A percentile compares a stretch with the other conserved stretches of the same genome.
Conservation (phyloP, 768 basidiomycete genomes). For the Termitomyces sp. region DNA sequence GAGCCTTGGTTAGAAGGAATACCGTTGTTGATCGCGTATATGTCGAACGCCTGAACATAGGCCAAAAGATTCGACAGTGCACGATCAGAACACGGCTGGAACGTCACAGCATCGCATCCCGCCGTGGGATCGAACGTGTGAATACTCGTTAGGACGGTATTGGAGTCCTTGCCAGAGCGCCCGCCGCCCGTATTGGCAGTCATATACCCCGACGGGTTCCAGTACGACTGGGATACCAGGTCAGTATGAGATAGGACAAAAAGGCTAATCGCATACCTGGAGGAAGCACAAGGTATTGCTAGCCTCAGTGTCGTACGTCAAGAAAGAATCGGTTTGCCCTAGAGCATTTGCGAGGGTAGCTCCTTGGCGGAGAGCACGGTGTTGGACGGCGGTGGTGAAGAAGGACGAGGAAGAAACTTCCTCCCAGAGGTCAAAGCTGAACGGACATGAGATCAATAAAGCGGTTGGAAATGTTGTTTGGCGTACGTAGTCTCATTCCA, state of each 20-base stretch:
- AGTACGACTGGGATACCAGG: constrained; percentile 53
- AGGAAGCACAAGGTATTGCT: constrained; percentile 67
- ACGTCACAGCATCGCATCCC: constrained; percentile 66
- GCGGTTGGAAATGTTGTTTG: neutral
- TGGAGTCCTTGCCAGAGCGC: constrained; percentile 73
- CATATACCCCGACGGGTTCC: constrained; percentile 60
- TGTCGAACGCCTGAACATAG: constrained; percentile 67
- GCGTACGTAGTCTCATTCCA: constrained; percentile 62
- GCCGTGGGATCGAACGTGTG: constrained; percentile 71
- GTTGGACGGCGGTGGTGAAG: constrained; percentile 79
- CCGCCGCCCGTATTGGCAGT: constrained; percentile 75
- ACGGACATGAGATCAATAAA: constrained; percentile 21
- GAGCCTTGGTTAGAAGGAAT: constrained; percentile 49
- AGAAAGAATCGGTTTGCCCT: constrained; percentile 41
- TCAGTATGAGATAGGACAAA: neutral
- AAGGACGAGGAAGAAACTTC: constrained; percentile 69
- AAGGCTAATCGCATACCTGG: constrained; percentile 37
- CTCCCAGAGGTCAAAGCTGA: constrained; percentile 72
- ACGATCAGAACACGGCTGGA: too few relatives aligned
- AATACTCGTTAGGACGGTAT: constrained; percentile 66
- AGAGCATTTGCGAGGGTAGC: constrained; percentile 60
- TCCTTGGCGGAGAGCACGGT: constrained; percentile 70
- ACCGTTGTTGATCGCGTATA: constrained; percentile 62
- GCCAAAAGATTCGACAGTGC: constrained; percentile 64
- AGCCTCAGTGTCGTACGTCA: constrained; percentile 53